Evolutionary conservation across 1,284 basidiomycete species (phyloP).

Genomic region (Kalmanozyma brasiliensis): DNA sequence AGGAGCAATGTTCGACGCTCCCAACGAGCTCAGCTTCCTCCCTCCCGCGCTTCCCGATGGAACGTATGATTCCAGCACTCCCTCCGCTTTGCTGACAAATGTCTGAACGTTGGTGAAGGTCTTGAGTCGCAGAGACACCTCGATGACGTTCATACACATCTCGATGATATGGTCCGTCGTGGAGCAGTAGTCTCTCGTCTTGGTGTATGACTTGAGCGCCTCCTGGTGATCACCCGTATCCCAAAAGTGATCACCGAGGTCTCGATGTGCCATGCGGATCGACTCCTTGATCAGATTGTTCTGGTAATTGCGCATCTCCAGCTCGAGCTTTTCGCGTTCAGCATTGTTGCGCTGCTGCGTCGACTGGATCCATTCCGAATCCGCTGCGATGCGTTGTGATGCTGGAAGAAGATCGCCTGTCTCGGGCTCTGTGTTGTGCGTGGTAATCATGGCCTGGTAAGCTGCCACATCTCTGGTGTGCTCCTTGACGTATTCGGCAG

Average conservation of each 20-base stretch:
- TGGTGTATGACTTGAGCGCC: constrained; percentile 81
- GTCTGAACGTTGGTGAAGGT: constrained; percentile 84
- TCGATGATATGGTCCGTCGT: constrained; percentile 85
- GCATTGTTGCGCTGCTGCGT: constrained; percentile 74
- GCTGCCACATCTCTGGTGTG: constrained; percentile 36
- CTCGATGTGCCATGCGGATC: constrained; percentile 86
- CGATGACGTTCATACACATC: constrained; percentile 70
- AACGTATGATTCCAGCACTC: constrained; percentile 78
- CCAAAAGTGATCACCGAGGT: constrained; percentile 81
- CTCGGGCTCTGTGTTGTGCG: constrained; percentile 45
- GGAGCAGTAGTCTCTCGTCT: constrained; percentile 85
- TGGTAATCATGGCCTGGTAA: constrained; percentile 36
- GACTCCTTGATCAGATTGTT: constrained; percentile 95
- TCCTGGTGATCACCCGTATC: constrained; percentile 76
- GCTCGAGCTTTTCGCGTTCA: constrained; percentile 80
- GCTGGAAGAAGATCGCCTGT: constrained; percentile 24
- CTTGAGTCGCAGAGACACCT: constrained; percentile 80
- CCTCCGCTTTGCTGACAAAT: constrained; percentile 89
- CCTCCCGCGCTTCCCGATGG: constrained; percentile 68
- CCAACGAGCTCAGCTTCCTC: constrained; percentile 55
- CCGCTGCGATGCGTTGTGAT: constrained; percentile 27
- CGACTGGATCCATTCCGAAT: constrained; percentile 76
- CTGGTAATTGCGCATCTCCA: constrained; percentile 86
- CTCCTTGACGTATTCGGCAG: constrained; percentile 38
- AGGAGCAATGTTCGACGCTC: constrained; percentile 32